Conservation (phyloP, 805 yeast genomes). For the Teunomyces gatunensis region DNA sequence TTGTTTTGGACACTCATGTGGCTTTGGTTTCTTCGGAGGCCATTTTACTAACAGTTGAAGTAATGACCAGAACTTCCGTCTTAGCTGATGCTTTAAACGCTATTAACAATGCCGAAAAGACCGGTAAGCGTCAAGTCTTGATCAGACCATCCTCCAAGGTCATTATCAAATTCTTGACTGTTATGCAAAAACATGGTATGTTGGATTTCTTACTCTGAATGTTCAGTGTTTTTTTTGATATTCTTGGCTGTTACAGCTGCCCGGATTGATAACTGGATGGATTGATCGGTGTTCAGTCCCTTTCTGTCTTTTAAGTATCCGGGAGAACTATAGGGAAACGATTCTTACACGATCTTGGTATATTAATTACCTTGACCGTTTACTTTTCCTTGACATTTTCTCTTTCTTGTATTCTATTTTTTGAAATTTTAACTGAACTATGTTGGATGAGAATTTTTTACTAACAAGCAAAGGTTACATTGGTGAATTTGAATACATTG, state of each 20-base stretch:
- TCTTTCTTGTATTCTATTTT: neutral
- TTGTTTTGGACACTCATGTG: slow-evolving; percentile 39
- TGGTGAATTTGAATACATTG: slow-evolving; percentile 97
- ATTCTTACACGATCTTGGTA: slow-evolving; percentile 64
- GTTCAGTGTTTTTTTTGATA: slow-evolving; percentile 1
- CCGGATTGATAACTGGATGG: slow-evolving; percentile 99
- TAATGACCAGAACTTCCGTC: slow-evolving; percentile 96
- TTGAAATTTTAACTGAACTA: neutral
- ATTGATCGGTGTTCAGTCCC: slow-evolving; percentile 82
- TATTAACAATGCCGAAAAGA: slow-evolving; percentile 98
- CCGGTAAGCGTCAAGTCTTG: slow-evolving; percentile 98
- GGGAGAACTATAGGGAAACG: slow-evolving; percentile 71
- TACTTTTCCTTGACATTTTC: slow-evolving; percentile 63
- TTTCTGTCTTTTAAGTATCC: slow-evolving; percentile 97
- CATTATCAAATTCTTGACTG: slow-evolving; percentile 93
- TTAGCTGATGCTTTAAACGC: slow-evolving; percentile 98
- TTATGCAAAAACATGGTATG: slow-evolving; percentile 92
- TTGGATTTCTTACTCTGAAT: neutral
- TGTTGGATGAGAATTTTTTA: slow-evolving; percentile 7
- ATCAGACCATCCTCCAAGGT: slow-evolving; percentile 99
- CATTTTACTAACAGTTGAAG: slow-evolving; percentile 6
- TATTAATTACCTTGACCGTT: slow-evolving; percentile 46
- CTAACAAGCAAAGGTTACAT: slow-evolving; percentile 55
- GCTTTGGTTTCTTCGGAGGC: slow-evolving; percentile 15
- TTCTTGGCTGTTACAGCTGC: slow-evolving; percentile 11